phyloP scores from a whole-genome alignment of 257 asterid species.

The Salvia miltiorrhiza region DNA sequence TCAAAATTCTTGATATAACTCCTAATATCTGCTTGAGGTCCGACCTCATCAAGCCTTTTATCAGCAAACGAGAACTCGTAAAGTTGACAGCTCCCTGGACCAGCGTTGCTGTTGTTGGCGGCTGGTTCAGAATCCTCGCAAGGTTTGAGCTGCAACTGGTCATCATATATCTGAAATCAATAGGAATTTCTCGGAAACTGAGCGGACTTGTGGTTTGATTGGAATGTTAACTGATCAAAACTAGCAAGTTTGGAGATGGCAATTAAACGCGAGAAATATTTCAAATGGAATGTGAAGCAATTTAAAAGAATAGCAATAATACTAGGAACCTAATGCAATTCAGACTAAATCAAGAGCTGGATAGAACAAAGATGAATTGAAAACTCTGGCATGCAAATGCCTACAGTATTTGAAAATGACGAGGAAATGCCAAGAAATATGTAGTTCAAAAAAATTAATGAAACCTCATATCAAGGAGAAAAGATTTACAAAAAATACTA shows the following conservation, averaged over 20 bases:
- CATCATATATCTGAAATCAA: slow-evolving; percentile 14
- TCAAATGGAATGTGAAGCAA: not conserved
- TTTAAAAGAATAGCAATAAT: not conserved
- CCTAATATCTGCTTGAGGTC: slow-evolving; percentile 37
- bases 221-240: not conserved
- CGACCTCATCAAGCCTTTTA: slow-evolving; percentile 22
- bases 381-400: not conserved
- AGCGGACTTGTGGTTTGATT: not conserved
- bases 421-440: not conserved
- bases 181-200: not conserved
- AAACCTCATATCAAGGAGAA: not conserved
- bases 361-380: not conserved
- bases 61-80: slow-evolving; percentile 44
- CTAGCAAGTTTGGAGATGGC: not conserved
- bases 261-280: not conserved
- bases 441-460: not conserved
- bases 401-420: not conserved
- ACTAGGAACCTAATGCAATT: not conserved
- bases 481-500: not conserved
- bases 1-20: slow-evolving; percentile 60
- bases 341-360: not conserved
- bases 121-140: slow-evolving; percentile 37
- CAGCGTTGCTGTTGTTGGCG: slow-evolving; percentile 23
- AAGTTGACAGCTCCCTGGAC: slow-evolving; percentile 22
- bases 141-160: slow-evolving; percentile 23